Evolutionary conservation across 1,284 basidiomycete species (phyloP), one percentile per base, ranked within the genome.

Genomic region (Cystobasidium pallidum): DNA sequence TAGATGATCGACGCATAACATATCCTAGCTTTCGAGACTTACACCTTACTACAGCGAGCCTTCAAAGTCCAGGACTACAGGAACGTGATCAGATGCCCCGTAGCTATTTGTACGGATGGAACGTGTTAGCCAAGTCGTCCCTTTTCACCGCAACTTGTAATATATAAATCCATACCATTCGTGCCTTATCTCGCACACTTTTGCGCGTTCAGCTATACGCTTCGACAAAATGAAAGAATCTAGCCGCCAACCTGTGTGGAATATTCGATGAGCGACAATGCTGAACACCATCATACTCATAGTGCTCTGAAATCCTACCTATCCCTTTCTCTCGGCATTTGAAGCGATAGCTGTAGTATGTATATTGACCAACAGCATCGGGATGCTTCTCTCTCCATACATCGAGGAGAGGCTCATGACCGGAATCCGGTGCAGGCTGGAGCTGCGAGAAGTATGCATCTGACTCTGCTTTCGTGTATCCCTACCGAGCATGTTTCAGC

Each of bases 271-370:
- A 47, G 15, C 32, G 15, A 13, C 6, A n/a, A 51, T 24, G 7
- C 45, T 43, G 58, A 51, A 17, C 24, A 26, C 1, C n/a, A n/a
- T n/a, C n/a, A n/a, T n/a, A n/a, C n/a, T n/a, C n/a, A n/a, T n/a
- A n/a, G n/a, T n/a, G n/a, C n/a, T n/a, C n/a, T n/a, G n/a, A n/a
- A n/a, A n/a, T n/a, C 65, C 11, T 28, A 1, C 92, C 92, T 55
- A 92, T 85, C 2, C 91, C 89, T 78, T 92, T 94, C 71, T 80
- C 79, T 51, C 92, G 83, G 79, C 90, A 91, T 74, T 90, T 87
- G 81, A 92, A 92, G 28, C 91, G 86, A 80, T 91, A 93, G 6
- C 89, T 89, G 75, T 90, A 94, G 80, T 93, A 94, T 0, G 89
- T 91, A 80, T 90, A 94, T 76, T 91, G 88, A 21, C 81, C 81